Evolutionary conservation across 2,329 filamentous ascomycete genomes (phyloP).

Genomic region (Tolypocladium endophyticum): DNA sequence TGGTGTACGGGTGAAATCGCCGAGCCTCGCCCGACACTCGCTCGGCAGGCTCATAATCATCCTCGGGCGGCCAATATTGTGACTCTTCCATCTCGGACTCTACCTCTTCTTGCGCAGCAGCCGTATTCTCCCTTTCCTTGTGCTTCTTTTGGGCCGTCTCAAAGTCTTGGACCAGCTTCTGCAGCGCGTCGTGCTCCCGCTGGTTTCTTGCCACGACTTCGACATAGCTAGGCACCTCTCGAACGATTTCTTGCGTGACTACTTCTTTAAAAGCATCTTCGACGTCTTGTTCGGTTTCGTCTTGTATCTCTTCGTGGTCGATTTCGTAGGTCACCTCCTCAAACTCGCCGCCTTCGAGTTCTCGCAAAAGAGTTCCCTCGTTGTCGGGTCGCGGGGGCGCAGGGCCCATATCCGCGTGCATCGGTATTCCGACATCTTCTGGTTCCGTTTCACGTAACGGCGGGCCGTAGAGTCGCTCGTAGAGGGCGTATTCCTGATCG

Average conservation of each 20-base stretch:
- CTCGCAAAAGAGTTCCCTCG: constrained; percentile 39
- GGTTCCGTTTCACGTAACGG: constrained; percentile 52
- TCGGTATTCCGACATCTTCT: constrained; percentile 46
- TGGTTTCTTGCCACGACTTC: constrained; percentile 39
- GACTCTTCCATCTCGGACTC: constrained; percentile 14
- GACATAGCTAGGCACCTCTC: constrained; percentile 27
- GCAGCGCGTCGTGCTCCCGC: constrained; percentile 44
- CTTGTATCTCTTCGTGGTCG: constrained; percentile 4
- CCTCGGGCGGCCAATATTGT: constrained; percentile 20
- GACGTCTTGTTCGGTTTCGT: constrained; percentile 3
- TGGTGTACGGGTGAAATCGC: constrained; percentile 65
- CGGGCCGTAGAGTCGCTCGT: constrained; percentile 71
- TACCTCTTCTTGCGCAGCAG: constrained; percentile 6
- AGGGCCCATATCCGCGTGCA: constrained; percentile 23
- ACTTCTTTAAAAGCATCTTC: constrained; percentile 6
- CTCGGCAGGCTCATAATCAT: constrained; percentile 18
- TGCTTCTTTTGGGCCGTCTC: constrained; percentile 30
- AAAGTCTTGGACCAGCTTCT: constrained; percentile 47
- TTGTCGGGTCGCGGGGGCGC: constrained; percentile 10
- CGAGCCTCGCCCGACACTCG: constrained; percentile 20
- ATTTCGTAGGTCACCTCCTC: constrained; percentile 49
- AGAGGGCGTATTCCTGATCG: constrained; percentile 61
- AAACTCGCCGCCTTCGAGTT: constrained; percentile 43
- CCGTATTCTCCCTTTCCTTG: constrained; percentile 18
- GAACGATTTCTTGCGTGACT: constrained; percentile 13